phyloP scores from a whole-genome alignment of 164 flowering plant genomes.

The Tinospora cordifolia region DNA sequence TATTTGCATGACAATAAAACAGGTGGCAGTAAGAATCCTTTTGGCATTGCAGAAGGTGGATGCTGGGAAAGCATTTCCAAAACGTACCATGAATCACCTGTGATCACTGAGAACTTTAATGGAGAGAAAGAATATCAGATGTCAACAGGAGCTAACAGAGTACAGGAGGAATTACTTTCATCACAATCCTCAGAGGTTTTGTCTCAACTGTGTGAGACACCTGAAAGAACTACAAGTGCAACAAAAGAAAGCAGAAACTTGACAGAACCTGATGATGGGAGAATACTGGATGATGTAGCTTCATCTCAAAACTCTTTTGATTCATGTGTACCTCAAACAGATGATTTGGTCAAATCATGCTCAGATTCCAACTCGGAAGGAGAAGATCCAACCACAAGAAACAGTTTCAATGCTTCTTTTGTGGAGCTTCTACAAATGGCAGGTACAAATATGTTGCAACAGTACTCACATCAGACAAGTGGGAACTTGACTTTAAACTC shows the following conservation, averaged over 20 bases:
- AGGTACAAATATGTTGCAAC: slow-evolving; percentile 21
- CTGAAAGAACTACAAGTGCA: slow-evolving; percentile 12
- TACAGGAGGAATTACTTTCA: slow-evolving; percentile 39
- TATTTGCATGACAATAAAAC: slow-evolving; percentile 16
- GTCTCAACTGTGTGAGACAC: slow-evolving; percentile 22
- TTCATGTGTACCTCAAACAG: slow-evolving; percentile 22
- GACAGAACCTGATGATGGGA: slow-evolving; percentile 10
- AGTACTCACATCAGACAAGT: slow-evolving; percentile 17
- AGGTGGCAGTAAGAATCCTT: slow-evolving; percentile 19
- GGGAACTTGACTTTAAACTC: slow-evolving; percentile 14
- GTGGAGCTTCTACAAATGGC: slow-evolving; percentile 23
- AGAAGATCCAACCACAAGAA: slow-evolving; percentile 28
- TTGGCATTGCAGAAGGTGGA: slow-evolving; percentile 13
- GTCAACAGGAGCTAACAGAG: slow-evolving; percentile 20
- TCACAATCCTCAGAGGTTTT: slow-evolving; percentile 37
- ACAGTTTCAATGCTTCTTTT: slow-evolving; percentile 14
- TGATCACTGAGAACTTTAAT: slow-evolving; percentile 5
- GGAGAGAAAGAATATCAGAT: slow-evolving; percentile 19
- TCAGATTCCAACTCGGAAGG: slow-evolving; percentile 56
- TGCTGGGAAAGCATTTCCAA: slow-evolving; percentile 8
- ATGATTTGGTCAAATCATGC: slow-evolving; percentile 33
- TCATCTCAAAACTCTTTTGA: slow-evolving; percentile 18
- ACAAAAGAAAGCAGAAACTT: neutral
- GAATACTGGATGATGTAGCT: slow-evolving; percentile 11
- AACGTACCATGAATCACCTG: slow-evolving; percentile 11